Conservation (phyloP, 805 yeast genomes). For the Barnettozyma pratensis region DNA sequence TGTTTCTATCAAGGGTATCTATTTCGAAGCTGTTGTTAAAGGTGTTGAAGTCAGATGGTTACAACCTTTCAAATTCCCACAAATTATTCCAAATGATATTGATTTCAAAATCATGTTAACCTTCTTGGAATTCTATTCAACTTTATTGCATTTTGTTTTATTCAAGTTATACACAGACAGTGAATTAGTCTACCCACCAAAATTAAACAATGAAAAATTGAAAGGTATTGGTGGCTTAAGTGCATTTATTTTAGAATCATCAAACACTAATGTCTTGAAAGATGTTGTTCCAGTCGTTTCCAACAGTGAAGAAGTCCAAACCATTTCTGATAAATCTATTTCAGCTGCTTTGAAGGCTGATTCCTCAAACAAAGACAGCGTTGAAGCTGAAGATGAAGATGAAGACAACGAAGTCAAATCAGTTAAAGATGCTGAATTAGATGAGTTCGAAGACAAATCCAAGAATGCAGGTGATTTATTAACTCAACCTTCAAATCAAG, state of each 20-base stretch:
- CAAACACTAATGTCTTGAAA: conserved; percentile 23
- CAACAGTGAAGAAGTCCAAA: conserved; percentile 28
- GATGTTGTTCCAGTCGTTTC: conserved; percentile 18
- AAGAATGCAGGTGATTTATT: conserved; percentile 64
- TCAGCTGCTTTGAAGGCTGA: conserved; percentile 46
- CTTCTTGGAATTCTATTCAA: conserved; percentile 91
- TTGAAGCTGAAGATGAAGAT: conserved; percentile 30
- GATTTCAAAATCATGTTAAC: conserved; percentile 97
- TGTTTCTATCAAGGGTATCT: conserved; percentile 95
- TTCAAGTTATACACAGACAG: conserved; percentile 82
- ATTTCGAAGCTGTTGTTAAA: conserved; percentile 81
- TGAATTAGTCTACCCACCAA: conserved; percentile 88
- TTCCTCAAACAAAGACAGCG: conserved; percentile 30
- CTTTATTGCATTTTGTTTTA: conserved; percentile 81
- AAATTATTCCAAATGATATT: conserved; percentile 87
- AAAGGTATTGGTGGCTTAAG: conserved; percentile 89
- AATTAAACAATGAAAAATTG: conserved; percentile 57
- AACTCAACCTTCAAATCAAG: conserved; percentile 61
- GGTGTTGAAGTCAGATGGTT: conserved; percentile 97
- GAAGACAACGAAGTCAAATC: conserved; percentile 31
- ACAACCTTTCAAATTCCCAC: conserved; percentile 95
- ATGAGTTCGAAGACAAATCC: conserved; percentile 61
- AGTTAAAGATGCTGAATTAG: conserved; percentile 50
- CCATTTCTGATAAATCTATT: conserved; percentile 39
- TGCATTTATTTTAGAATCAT: conserved; percentile 67